Evolutionary conservation across 352 stramenopile species (phyloP).

Genomic region (Globisporangium uncinulatum): DNA sequence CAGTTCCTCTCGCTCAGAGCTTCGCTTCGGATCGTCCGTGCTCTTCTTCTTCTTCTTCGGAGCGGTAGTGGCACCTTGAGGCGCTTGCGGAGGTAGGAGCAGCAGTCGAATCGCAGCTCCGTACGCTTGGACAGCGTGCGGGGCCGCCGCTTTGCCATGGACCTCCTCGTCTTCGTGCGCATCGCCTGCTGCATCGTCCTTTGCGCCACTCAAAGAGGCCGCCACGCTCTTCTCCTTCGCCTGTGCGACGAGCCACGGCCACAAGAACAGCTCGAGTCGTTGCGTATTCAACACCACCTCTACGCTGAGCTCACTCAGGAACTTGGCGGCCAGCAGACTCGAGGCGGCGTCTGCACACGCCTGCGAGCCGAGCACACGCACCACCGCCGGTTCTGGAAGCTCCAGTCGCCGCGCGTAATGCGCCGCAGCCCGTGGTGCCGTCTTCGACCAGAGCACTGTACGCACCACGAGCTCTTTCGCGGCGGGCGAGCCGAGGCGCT

Average conservation of each 20-base stretch:
- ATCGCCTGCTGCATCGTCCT: background rate
- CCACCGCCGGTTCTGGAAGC: conserved; percentile 15
- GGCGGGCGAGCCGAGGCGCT: conserved; percentile 28
- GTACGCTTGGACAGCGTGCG: conserved; percentile 8
- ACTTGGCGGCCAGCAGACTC: conserved; percentile 38
- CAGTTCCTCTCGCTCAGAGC: conserved; percentile 25
- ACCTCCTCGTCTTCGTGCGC: background rate
- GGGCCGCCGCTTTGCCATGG: background rate
- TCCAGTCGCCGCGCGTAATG: conserved; percentile 64
- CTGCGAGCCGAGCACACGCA: background rate
- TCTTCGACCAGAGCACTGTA: conserved; percentile 28
- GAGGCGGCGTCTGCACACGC: conserved; percentile 1
- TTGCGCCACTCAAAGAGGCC: background rate
- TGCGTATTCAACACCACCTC: conserved; percentile 22
- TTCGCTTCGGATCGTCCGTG: conserved; percentile 21
- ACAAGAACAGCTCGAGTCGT: conserved; percentile 43
- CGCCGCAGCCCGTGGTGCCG: conserved; percentile 42
- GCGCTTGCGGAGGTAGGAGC: conserved; percentile 10
- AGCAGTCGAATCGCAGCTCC: conserved; percentile 13
- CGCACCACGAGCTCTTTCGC: conserved; percentile 33
- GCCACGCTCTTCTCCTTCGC: conserved; percentile 2
- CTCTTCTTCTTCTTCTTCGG: conserved; percentile 9
- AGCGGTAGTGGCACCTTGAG: background rate
- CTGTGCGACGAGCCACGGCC: conserved; percentile 40
- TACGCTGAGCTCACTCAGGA: conserved; percentile 45